These are phyloP conservation scores for Talaromyces wortmannii DNA, from an alignment of 495 filamentous ascomycete species.

Conservation along the genomic window DNA sequence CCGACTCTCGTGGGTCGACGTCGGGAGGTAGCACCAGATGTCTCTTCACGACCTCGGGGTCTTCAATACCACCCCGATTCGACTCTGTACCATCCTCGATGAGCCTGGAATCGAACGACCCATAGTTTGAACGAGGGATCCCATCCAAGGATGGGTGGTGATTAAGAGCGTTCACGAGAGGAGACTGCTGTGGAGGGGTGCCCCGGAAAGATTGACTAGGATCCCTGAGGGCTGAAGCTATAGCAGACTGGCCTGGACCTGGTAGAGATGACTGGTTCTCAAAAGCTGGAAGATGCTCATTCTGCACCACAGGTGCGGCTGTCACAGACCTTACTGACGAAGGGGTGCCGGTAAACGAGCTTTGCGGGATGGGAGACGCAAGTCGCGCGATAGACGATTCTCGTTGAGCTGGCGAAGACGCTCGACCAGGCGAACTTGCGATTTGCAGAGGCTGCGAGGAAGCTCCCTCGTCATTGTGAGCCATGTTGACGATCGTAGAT, in stretches of 20 bases:
- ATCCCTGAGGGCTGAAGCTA: conserved; percentile 67
- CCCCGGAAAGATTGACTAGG: conserved; percentile 49
- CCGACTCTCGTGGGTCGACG: conserved; percentile 21
- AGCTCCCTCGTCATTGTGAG: neutral
- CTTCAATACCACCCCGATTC: conserved; percentile 36
- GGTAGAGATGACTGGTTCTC: conserved; percentile 35
- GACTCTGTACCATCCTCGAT: conserved; percentile 26
- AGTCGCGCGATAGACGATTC: conserved; percentile 66
- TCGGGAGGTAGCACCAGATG: conserved; percentile 70
- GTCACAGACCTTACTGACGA: conserved; percentile 16
- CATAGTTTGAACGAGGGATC: conserved; percentile 60
- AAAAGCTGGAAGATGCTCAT: conserved; percentile 26
- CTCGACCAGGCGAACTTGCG: conserved; percentile 19
- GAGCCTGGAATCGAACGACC: conserved; percentile 65
- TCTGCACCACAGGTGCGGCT: neutral
- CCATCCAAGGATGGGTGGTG: conserved; percentile 23
- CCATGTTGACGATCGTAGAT: neutral
- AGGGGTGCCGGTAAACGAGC: conserved; percentile 37
- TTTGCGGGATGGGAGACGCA: conserved; percentile 59
- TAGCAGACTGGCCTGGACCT: conserved; percentile 68
- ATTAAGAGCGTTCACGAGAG: conserved; percentile 30
- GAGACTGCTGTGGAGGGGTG: conserved; percentile 51
- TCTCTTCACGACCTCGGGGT: conserved; percentile 72
- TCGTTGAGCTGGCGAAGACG: conserved; percentile 41
- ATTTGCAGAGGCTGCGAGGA: conserved; percentile 30